A percentile compares a stretch with the other conserved stretches of the same genome.
Evolutionary conservation across 139 green algal species (phyloP).

Genomic region (Ulvella scutata): DNA sequence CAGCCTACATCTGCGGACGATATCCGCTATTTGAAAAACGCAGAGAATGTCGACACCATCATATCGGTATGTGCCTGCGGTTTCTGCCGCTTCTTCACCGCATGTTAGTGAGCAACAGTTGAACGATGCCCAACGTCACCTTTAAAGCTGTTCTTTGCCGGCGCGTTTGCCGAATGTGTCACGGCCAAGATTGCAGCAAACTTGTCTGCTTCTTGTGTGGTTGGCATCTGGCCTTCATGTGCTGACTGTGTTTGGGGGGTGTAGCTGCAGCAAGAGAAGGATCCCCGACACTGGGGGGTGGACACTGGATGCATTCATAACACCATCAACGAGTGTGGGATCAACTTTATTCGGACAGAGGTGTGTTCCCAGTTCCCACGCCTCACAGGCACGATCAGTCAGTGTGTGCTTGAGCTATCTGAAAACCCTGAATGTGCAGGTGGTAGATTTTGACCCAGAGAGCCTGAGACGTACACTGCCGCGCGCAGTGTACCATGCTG

Average conservation of each 20-base stretch:
- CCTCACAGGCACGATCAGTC: too few species aligned
- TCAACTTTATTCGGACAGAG: constrained; percentile 31
- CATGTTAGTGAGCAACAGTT: constrained; percentile 3
- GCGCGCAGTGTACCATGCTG: constrained; percentile 19
- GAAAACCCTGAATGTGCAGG: constrained; percentile 16
- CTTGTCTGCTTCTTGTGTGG: not conserved
- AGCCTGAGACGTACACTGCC: constrained; percentile 49
- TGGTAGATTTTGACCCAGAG: constrained; percentile 55
- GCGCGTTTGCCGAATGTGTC: too few species aligned
- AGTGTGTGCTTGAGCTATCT: too few species aligned
- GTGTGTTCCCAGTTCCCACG: constrained; percentile 18
- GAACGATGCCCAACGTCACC: too few species aligned
- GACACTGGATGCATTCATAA: constrained; percentile 19
- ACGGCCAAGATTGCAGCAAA: constrained; percentile 12
- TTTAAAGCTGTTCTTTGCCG: too few species aligned
- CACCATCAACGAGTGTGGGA: constrained; percentile 16
- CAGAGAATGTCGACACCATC: constrained; percentile 8
- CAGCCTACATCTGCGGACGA: constrained; percentile 38
- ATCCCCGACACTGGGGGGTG: constrained; percentile 50
- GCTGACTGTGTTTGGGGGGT: not conserved
- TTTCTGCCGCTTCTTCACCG: not conserved
- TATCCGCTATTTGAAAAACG: constrained; percentile 18
- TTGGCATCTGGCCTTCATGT: not conserved
- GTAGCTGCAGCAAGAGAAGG: constrained; percentile 45
- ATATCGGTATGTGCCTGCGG: too few species aligned